Evolutionary conservation across 2,329 filamentous ascomycete genomes (phyloP).

Genomic region (Pseudogymnoascus sp.): DNA sequence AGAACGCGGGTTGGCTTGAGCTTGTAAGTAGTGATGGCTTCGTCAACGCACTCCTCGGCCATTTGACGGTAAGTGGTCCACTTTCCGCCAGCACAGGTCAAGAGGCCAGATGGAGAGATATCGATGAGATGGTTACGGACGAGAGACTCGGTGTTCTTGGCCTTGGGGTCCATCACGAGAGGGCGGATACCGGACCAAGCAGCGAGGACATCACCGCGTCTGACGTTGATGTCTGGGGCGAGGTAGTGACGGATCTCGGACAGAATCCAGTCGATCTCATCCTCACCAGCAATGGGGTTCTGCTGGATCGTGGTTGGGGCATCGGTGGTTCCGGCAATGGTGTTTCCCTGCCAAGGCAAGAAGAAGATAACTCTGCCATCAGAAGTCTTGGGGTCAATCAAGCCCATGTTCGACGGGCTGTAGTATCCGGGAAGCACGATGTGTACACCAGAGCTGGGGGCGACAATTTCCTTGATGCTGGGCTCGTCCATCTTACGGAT

Average conservation of each 20-base stretch:
- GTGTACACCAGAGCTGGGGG: slow-evolving; percentile 73
- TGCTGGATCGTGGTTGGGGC: slow-evolving; percentile 60
- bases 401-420: slow-evolving; percentile 71
- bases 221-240: slow-evolving; percentile 70
- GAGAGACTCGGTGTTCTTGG: slow-evolving; percentile 71
- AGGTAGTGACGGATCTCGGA: slow-evolving; percentile 71
- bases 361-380: slow-evolving; percentile 86
- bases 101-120: slow-evolving; percentile 62
- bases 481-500: slow-evolving; percentile 77
- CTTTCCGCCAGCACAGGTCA: slow-evolving; percentile 78
- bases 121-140: slow-evolving; percentile 77
- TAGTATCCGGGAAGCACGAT: slow-evolving; percentile 78
- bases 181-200: slow-evolving; percentile 81
- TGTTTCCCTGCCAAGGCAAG: slow-evolving; percentile 82
- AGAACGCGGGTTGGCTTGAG: slow-evolving; percentile 47
- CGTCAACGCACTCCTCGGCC: slow-evolving; percentile 78
- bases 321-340: slow-evolving; percentile 77
- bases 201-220: slow-evolving; percentile 71
- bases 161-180: slow-evolving; percentile 73
- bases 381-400: slow-evolving; percentile 74
- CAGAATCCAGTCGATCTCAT: slow-evolving; percentile 78
- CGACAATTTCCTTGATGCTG: slow-evolving; percentile 62
- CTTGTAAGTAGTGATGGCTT: slow-evolving; percentile 59
- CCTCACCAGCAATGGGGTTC: slow-evolving; percentile 67
- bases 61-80: slow-evolving; percentile 88